Evolutionary conservation across 257 asterid genomes (phyloP).

Genomic region (Solanum lycopersicoides): DNA sequence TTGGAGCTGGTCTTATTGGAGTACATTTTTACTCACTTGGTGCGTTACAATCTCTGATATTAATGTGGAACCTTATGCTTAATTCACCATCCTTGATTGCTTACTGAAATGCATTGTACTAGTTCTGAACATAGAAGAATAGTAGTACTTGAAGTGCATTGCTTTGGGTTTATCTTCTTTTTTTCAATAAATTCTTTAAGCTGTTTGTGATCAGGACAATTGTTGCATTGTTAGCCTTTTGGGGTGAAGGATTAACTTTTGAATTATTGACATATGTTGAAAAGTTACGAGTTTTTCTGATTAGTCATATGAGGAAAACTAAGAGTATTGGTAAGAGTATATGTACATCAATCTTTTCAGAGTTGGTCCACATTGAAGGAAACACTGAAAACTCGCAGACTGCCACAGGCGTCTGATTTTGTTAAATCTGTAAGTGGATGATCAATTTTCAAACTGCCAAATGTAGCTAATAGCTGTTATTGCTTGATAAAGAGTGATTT

Average conservation of each 20-base stretch:
- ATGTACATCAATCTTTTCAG: not conserved
- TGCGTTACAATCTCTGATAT: slow-evolving; percentile 1
- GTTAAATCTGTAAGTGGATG: not conserved
- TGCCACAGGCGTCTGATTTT: not conserved
- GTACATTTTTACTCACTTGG: slow-evolving; percentile 77
- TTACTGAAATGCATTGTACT: not conserved
- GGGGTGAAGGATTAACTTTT: not conserved
- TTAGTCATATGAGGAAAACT: not conserved
- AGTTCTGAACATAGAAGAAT: not conserved
- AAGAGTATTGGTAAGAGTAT: not conserved
- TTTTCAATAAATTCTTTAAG: not conserved
- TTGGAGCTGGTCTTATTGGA: slow-evolving; percentile 91
- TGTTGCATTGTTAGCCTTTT: not conserved
- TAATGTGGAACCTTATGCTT: not conserved
- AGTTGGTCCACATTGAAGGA: not conserved
- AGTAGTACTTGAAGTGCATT: not conserved
- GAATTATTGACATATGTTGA: not conserved
- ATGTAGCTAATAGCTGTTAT: not conserved
- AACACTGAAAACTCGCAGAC: not conserved
- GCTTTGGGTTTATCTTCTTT: not conserved
- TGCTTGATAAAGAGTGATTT: not conserved
- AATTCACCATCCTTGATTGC: not conserved
- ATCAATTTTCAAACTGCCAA: not conserved
- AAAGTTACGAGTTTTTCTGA: not conserved
- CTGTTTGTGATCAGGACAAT: not conserved